A percentile compares a stretch with the other conserved stretches of the same genome.
phyloP scores from a whole-genome alignment of 1,284 basidiomycete species.

The Blastosporella zonata region DNA sequence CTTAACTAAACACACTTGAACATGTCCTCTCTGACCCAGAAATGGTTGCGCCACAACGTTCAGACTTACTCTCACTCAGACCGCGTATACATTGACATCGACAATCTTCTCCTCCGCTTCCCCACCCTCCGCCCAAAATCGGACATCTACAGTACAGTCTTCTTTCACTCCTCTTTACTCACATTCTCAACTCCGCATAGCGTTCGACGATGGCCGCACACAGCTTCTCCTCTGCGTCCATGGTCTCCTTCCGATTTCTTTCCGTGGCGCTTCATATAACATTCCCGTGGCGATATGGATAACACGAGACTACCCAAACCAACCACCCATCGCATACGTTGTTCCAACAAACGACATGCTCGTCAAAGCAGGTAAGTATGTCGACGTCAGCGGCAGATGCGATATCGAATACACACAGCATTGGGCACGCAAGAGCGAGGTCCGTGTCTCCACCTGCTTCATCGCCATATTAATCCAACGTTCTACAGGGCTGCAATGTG shows the following conservation, averaged over 20 bases:
- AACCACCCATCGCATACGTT: constrained; percentile 89
- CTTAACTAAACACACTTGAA: constrained; percentile 7
- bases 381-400: constrained; percentile 85
- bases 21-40: constrained; percentile 36
- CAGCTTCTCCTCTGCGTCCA: constrained; percentile 88
- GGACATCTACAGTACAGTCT: constrained; percentile 94
- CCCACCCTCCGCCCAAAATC: constrained; percentile 82
- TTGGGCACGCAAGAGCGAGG: constrained; percentile 87
- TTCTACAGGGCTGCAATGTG: constrained; percentile 64
- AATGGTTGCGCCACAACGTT: constrained; percentile 76
- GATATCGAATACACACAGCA: constrained; percentile 64
- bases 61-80: constrained; percentile 61
- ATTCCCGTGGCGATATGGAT: constrained; percentile 94
- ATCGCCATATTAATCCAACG: constrained; percentile 15
- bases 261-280: constrained; percentile 80
- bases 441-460: constrained; percentile 34
- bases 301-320: constrained; percentile 75
- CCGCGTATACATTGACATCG: constrained; percentile 59
- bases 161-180: constrained; percentile 7
- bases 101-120: constrained; percentile 57
- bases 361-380: constrained; percentile 70
- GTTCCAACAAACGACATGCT: constrained; percentile 94
- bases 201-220: constrained; percentile 92
- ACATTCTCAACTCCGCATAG: constrained; percentile 36
- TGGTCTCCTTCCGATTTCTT: constrained; percentile 88